phyloP scores from a whole-genome alignment of 2,329 filamentous ascomycete species.

The Aureobasidium sp. region DNA sequence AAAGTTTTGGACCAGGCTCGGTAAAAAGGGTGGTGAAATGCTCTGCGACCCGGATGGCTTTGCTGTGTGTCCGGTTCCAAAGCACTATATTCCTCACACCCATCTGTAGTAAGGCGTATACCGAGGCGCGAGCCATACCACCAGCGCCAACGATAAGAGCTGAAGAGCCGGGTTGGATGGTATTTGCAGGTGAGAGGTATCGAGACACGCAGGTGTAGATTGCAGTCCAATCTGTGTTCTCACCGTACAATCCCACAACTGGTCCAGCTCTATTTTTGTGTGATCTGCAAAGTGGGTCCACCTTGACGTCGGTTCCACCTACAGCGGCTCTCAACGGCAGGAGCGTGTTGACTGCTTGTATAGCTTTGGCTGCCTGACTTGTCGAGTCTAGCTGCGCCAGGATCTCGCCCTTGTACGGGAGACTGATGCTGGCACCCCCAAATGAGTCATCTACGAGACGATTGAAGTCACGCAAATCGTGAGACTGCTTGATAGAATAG shows the following conservation, averaged over 20 bases:
- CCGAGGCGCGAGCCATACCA: conserved; percentile 81
- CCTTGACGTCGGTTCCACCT: conserved; percentile 57
- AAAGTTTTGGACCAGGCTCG: background rate
- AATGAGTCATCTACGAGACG: conserved; percentile 73
- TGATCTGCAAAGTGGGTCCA: conserved; percentile 38
- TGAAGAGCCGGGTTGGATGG: conserved; percentile 57
- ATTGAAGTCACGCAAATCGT: conserved; percentile 68
- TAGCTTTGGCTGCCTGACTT: conserved; percentile 76
- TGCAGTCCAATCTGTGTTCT: conserved; percentile 87
- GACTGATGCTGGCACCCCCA: conserved; percentile 75
- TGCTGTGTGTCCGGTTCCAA: conserved; percentile 74
- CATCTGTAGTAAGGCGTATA: conserved; percentile 82
- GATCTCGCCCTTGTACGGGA: conserved; percentile 80
- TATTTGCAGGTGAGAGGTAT: conserved; percentile 75
- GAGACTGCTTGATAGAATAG: conserved; percentile 71
- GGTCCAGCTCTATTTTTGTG: conserved; percentile 68
- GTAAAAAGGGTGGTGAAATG: conserved; percentile 72
- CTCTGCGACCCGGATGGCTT: conserved; percentile 70
- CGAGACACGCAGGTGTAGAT: conserved; percentile 77
- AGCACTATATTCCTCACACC: conserved; percentile 81
- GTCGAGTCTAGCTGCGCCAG: conserved; percentile 70
- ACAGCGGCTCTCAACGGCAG: conserved; percentile 72
- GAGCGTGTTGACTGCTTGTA: conserved; percentile 80
- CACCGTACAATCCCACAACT: conserved; percentile 75
- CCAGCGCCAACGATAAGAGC: conserved; percentile 65